These are phyloP conservation scores for Lophiotrema nucula DNA, from an alignment of 495 filamentous ascomycete genomes.

Conservation along the genomic window DNA sequence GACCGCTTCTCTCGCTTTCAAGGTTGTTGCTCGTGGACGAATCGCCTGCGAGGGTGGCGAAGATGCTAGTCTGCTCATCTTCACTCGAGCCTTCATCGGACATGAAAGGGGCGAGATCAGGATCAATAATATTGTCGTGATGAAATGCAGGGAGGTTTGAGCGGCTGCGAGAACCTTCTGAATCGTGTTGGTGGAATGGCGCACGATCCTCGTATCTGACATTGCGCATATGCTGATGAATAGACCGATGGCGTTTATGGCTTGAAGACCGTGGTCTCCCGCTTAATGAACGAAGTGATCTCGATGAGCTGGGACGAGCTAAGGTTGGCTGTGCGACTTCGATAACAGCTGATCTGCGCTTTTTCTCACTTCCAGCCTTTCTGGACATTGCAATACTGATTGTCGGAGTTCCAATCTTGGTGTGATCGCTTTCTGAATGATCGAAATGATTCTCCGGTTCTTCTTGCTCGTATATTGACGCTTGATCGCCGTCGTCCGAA, in stretches of 20 bases:
- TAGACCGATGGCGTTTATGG: constrained; percentile 82
- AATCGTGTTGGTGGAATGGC: constrained; percentile 77
- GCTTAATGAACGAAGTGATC: constrained; percentile 77
- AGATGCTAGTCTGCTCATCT: constrained; percentile 85
- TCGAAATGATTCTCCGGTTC: constrained; percentile 16
- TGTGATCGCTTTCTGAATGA: constrained; percentile 35
- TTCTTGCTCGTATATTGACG: constrained; percentile 30
- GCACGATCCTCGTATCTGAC: constrained; percentile 73
- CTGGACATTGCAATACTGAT: constrained; percentile 58
- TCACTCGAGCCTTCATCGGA: constrained; percentile 92
- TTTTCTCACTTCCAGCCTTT: constrained; percentile 74
- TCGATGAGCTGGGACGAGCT: constrained; percentile 79
- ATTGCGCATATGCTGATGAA: constrained; percentile 69
- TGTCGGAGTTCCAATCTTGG: constrained; percentile 42
- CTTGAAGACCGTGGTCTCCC: constrained; percentile 69
- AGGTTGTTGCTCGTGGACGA: constrained; percentile 48
- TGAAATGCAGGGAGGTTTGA: constrained; percentile 86
- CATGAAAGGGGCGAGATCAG: constrained; percentile 90
- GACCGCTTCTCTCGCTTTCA: constrained; percentile 56
- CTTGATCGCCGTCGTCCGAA: constrained; percentile 58
- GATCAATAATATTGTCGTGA: constrained; percentile 96
- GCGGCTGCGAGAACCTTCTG: constrained; percentile 61
- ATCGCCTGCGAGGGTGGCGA: constrained; percentile 65
- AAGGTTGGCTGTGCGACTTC: constrained; percentile 80
- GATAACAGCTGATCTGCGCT: constrained; percentile 81